A percentile compares a stretch with the other conserved stretches of the same genome.
Conservation (phyloP, 176 grass and related monocot genomes). For the Oryza meridionalis region DNA sequence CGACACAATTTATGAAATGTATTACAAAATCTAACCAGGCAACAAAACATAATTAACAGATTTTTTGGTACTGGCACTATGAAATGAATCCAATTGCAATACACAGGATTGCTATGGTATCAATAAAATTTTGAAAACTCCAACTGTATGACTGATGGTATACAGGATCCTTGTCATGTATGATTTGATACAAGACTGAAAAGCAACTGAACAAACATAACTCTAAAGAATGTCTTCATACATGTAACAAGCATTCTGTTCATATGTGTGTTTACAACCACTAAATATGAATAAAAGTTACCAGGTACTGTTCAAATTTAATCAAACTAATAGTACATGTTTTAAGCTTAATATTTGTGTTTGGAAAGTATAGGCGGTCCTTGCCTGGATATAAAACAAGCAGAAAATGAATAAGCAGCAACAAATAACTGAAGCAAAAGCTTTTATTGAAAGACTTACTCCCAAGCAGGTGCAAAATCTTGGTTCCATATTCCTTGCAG, state of each 20-base stretch:
- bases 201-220: too few species aligned
- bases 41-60: too few species aligned
- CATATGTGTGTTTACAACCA: neutral
- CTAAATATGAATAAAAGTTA: neutral
- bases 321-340: neutral
- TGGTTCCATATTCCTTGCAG: constrained; percentile 97
- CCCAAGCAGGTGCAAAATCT: constrained; percentile 70
- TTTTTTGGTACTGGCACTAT: too few species aligned
- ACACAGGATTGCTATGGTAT: neutral
- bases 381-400: neutral
- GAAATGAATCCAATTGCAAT: neutral
- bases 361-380: neutral
- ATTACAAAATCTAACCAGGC: too few species aligned
- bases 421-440: constrained; percentile 19
- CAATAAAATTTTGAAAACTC: neutral
- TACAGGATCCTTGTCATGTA: too few species aligned
- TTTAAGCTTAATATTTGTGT: neutral
- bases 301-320: neutral
- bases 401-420: neutral
- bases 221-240: too few species aligned
- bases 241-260: too few species aligned
- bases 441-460: constrained; percentile 49
- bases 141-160: too few species aligned
- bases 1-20: too few species aligned
- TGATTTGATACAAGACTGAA: too few species aligned